These are phyloP conservation scores for Colletotrichum simmondsii DNA, from an alignment of 2,329 filamentous ascomycete genomes.

Conservation along the genomic window DNA sequence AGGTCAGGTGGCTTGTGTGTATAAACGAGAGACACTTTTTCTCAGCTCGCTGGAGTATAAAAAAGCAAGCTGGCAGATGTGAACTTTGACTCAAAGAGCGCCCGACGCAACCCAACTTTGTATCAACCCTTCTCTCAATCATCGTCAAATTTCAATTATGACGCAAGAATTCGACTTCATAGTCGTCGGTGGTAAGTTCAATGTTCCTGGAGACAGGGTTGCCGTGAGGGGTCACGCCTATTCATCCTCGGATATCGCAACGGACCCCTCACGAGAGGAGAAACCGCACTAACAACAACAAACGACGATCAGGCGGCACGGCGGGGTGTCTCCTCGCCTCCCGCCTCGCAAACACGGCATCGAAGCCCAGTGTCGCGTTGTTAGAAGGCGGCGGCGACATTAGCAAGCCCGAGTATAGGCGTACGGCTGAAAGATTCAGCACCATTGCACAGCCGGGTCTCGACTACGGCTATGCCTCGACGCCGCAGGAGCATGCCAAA, in stretches of 20 bases:
- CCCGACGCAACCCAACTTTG: not conserved
- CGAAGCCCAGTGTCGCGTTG: conserved; percentile 65
- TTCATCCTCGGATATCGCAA: too few relatives aligned
- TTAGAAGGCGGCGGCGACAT: conserved; percentile 69
- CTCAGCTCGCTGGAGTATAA: not conserved
- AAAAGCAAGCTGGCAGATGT: not conserved
- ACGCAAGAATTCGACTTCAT: conserved; percentile 43
- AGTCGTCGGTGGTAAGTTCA: conserved; percentile 45
- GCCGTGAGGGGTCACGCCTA: not conserved
- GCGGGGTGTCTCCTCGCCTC: conserved; percentile 67
- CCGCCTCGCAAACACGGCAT: conserved; percentile 57
- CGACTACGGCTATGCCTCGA: conserved; percentile 64
- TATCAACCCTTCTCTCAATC: not conserved
- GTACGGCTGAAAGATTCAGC: conserved; percentile 62
- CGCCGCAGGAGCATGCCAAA: conserved; percentile 55
- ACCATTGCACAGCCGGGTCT: conserved; percentile 60
- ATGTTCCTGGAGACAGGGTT: not conserved
- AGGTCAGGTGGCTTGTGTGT: not conserved
- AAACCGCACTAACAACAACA: not conserved
- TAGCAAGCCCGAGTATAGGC: conserved; percentile 56
- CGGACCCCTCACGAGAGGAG: not conserved
- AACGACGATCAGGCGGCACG: conserved; percentile 61
- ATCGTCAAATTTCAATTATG: not conserved
- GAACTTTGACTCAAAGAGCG: not conserved
- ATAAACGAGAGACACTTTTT: not conserved